Evolutionary conservation across 2,329 filamentous ascomycete genomes (phyloP).

Genomic region (Esteya vermicola): DNA sequence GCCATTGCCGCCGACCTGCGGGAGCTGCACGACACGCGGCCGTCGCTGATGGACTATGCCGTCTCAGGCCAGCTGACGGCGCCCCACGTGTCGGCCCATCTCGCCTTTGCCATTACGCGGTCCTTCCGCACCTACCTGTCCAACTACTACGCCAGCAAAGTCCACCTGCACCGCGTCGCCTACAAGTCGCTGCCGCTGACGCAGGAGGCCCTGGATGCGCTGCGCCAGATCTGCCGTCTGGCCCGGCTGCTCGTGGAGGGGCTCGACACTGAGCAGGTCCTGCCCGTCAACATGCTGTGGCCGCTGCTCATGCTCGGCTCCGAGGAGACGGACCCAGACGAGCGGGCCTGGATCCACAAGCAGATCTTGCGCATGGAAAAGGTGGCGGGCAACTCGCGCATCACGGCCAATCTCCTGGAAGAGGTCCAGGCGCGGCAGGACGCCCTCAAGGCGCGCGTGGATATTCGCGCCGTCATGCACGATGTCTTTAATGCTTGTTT

Average conservation of each 20-base stretch:
- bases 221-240: slow-evolving; percentile 32
- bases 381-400: slow-evolving; percentile 27
- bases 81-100: slow-evolving; percentile 30
- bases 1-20: slow-evolving; percentile 35
- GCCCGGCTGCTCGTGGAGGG: slow-evolving; percentile 28
- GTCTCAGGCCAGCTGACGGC: slow-evolving; percentile 33
- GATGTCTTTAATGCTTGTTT: slow-evolving; percentile 36
- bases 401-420: slow-evolving; percentile 29
- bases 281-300: slow-evolving; percentile 44
- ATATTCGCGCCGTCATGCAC: slow-evolving; percentile 31
- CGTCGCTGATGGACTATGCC: slow-evolving; percentile 40
- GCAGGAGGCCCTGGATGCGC: slow-evolving; percentile 29
- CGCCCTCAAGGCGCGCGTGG: slow-evolving; percentile 22
- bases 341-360: slow-evolving; percentile 34
- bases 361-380: slow-evolving; percentile 33
- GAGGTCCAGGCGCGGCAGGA: slow-evolving; percentile 31
- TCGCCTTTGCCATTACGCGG: slow-evolving; percentile 34
- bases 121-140: slow-evolving; percentile 41
- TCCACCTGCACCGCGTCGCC: slow-evolving; percentile 42
- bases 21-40: slow-evolving; percentile 33
- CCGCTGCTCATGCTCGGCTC: slow-evolving; percentile 40
- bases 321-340: slow-evolving; percentile 34
- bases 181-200: slow-evolving; percentile 39
- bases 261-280: slow-evolving; percentile 25
- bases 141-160: slow-evolving; percentile 40